Conservation (phyloP, 2,329 filamentous ascomycete species). For the Metarhizium anisopliae region DNA sequence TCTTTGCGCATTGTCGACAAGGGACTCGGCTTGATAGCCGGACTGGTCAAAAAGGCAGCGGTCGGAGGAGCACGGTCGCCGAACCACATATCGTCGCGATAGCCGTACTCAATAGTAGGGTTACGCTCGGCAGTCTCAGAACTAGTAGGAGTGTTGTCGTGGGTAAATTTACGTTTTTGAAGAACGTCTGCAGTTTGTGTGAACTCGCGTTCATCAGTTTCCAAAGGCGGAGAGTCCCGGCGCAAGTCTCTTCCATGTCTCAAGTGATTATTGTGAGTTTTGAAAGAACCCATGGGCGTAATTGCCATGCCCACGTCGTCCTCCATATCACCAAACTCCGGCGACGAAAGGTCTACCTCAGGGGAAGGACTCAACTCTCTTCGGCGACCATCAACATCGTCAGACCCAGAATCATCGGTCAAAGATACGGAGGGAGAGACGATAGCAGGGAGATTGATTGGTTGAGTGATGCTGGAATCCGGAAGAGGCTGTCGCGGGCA, state of each 20-base stretch:
- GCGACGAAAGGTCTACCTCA: slow-evolving; percentile 82
- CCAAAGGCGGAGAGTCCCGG: slow-evolving; percentile 78
- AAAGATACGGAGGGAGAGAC: slow-evolving; percentile 76
- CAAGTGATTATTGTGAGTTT: slow-evolving; percentile 29
- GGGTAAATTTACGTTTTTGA: slow-evolving; percentile 51
- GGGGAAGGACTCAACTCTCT: slow-evolving; percentile 78
- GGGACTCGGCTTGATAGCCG: slow-evolving; percentile 36
- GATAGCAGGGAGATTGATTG: slow-evolving; percentile 34
- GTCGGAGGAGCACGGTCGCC: slow-evolving; percentile 27
- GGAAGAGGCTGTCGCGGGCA: slow-evolving; percentile 75
- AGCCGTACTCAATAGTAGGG: slow-evolving; percentile 23
- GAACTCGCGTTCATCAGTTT: slow-evolving; percentile 94
- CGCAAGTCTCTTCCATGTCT: slow-evolving; percentile 36
- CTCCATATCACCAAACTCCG: slow-evolving; percentile 70
- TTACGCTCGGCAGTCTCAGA: slow-evolving; percentile 22
- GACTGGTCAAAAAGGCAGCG: slow-evolving; percentile 42
- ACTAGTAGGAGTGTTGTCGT: slow-evolving; percentile 25
- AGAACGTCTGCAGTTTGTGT: slow-evolving; percentile 88
- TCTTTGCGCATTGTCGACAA: slow-evolving; percentile 24
- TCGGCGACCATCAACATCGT: slow-evolving; percentile 63
- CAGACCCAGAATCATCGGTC: slow-evolving; percentile 43
- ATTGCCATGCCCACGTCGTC: slow-evolving; percentile 50
- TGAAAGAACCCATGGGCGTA: slow-evolving; percentile 56
- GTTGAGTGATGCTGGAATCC: slow-evolving; percentile 23
- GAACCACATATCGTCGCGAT: slow-evolving; percentile 44